phyloP scores from a whole-genome alignment of 2,329 filamentous ascomycete genomes.

The Diaporthe sp. region DNA sequence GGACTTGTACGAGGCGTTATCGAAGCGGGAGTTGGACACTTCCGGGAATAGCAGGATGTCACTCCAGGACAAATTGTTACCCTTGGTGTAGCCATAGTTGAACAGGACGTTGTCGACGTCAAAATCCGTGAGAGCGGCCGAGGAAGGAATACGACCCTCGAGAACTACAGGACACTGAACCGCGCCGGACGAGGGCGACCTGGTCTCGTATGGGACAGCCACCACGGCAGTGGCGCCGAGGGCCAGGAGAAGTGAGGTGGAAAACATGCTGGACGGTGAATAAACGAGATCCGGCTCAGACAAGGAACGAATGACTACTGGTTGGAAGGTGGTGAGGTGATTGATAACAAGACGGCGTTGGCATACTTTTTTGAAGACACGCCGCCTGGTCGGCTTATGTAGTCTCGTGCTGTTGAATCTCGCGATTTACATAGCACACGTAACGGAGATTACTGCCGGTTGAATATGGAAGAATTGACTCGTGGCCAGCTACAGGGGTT shows the following conservation, averaged over 20 bases:
- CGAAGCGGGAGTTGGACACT: slow-evolving; percentile 51
- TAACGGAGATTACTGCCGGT: slow-evolving; percentile 30
- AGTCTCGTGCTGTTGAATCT: slow-evolving; percentile 11
- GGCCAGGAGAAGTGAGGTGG: slow-evolving; percentile 7
- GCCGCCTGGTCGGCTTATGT: slow-evolving; percentile 2
- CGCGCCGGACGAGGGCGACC: slow-evolving; percentile 26
- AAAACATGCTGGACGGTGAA: neutral
- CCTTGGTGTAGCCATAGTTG: slow-evolving; percentile 54
- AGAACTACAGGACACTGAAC: slow-evolving; percentile 52
- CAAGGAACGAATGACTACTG: slow-evolving; percentile 10
- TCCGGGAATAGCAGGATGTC: slow-evolving; percentile 52
- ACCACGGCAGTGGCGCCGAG: slow-evolving; percentile 20
- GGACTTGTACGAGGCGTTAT: slow-evolving; percentile 49
- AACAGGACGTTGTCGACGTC: slow-evolving; percentile 50
- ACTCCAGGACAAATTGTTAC: slow-evolving; percentile 50
- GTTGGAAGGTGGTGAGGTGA: neutral
- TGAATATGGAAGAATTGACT: slow-evolving; percentile 38
- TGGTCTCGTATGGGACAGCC: neutral
- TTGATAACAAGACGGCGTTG: neutral
- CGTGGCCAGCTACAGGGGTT: slow-evolving; percentile 9
- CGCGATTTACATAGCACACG: slow-evolving; percentile 22
- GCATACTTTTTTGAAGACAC: neutral
- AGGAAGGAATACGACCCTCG: slow-evolving; percentile 51
- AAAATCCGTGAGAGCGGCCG: slow-evolving; percentile 46
- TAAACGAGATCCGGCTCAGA: slow-evolving; percentile 8